Evolutionary conservation across 257 asterid species (phyloP), one percentile per base, ranked within the genome.

Genomic region (Fraxinus excelsior): DNA sequence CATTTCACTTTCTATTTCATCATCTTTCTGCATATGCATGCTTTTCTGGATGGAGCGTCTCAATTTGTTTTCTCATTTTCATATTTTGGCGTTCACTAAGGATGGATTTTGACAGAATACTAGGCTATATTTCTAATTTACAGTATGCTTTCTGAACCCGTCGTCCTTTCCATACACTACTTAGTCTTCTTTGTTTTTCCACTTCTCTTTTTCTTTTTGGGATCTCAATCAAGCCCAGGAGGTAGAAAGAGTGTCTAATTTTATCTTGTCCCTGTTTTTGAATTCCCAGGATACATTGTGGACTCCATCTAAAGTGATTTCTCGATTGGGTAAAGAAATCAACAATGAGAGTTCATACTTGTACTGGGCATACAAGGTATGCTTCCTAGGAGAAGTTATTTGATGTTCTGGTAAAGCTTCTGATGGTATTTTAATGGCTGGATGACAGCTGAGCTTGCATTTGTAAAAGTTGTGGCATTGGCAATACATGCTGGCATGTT

Each of bases 261-360:
- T 23, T 67, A 31, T 79, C 3, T 69, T 23, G 19, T 84, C 67
- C 26, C 75, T 79, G 2, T 7, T 71, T 67, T 46, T 74, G 42
- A 34, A 73, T 76, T 60, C 77, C 13, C 93, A 93, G 99, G 88
- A 87, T 73, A 77, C 84, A 65, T 78, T 86, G 66, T 93, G 97
- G 98, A 93, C 98, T 28, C 99, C 99, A 56, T 93, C 99, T 65
- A 89, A 88, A 86, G 96, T 95, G 74, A 95, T 93, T 83, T 87
- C 98, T 73, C 96, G 96, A n/a, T 87, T 95, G 70, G 97, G 96
- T 71, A 89, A 89, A 84, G 98, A 93, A 86, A 90, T 95, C 69
- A 87, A 93, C 40, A 78, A 95, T 69, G 93, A 91, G 81, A 82
- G 89, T 68, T 95, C 99, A 14, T 95, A 95, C 84, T 84, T 95